Percentiles rank a stretch among this genome's conserved stretches.
phyloP scores from a whole-genome alignment of 2,329 filamentous ascomycete genomes.

The Emergomyces pasteurianus region DNA sequence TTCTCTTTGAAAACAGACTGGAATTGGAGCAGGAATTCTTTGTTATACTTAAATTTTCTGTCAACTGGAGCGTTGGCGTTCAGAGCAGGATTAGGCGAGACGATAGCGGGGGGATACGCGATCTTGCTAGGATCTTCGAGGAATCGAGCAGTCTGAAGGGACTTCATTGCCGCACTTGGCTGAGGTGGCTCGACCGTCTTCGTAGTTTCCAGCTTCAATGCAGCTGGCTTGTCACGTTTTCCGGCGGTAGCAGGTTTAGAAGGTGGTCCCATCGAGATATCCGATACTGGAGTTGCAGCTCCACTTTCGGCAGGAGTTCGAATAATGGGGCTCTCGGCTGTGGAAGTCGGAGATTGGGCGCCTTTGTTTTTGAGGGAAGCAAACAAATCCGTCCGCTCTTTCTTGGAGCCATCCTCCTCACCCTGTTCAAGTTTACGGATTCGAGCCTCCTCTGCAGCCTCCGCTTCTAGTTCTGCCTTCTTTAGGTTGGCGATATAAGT shows the following conservation, averaged over 20 bases:
- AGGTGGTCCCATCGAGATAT: slow-evolving; percentile 36
- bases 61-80: slow-evolving; percentile 61
- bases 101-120: slow-evolving; percentile 71
- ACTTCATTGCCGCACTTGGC: slow-evolving; percentile 85
- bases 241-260: slow-evolving; percentile 45
- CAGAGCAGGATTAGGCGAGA: slow-evolving; percentile 81
- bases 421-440: slow-evolving; percentile 29
- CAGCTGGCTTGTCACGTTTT: slow-evolving; percentile 67
- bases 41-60: slow-evolving; percentile 88
- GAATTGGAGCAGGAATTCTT: slow-evolving; percentile 91
- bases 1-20: slow-evolving; percentile 94
- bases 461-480: slow-evolving; percentile 36
- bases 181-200: slow-evolving; percentile 83
- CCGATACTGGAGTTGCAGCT: slow-evolving; percentile 33
- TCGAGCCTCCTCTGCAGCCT: slow-evolving; percentile 34
- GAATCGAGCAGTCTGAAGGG: slow-evolving; percentile 83
- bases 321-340: slow-evolving; percentile 21
- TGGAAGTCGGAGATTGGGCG: slow-evolving; percentile 18
- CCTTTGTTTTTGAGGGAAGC: slow-evolving; percentile 34
- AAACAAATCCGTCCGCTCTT: slow-evolving; percentile 28
- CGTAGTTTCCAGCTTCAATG: slow-evolving; percentile 77
- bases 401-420: slow-evolving; percentile 24
- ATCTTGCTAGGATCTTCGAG: slow-evolving; percentile 66
- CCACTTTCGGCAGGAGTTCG: slow-evolving; percentile 33
- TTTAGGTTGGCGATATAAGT: slow-evolving; percentile 38